phyloP scores from a whole-genome alignment of 2,329 filamentous ascomycete genomes.

The Reticulascus tulasneorum region DNA sequence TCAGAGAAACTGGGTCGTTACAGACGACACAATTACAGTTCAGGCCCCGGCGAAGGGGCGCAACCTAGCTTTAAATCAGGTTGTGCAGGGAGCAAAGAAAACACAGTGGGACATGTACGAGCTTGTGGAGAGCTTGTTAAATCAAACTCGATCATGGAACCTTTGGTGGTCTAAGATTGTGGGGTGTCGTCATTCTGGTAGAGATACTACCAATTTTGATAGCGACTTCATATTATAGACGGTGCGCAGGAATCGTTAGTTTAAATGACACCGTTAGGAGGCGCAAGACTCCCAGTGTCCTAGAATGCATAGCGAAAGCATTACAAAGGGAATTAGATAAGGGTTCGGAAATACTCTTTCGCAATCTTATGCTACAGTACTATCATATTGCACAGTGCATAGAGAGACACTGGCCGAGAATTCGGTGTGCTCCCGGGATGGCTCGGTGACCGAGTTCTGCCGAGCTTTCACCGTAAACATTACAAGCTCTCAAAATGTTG shows the following conservation, averaged over 20 bases:
- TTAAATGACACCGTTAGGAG: too few species aligned
- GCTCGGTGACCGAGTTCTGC: slow-evolving; percentile 12
- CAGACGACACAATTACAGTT: slow-evolving; percentile 29
- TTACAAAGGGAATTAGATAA: too few species aligned
- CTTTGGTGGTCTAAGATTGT: slow-evolving; percentile 24
- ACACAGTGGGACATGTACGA: slow-evolving; percentile 26
- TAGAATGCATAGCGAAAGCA: too few species aligned
- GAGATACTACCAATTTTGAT: too few species aligned
- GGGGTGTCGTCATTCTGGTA: too few species aligned
- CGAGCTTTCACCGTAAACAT: slow-evolving; percentile 14
- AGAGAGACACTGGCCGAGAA: too few species aligned
- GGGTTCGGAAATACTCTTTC: too few species aligned
- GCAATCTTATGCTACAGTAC: too few species aligned
- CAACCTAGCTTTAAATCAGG: slow-evolving; percentile 26
- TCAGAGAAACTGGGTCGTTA: slow-evolving; percentile 37
- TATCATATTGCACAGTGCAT: too few species aligned
- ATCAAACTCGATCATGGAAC: slow-evolving; percentile 28
- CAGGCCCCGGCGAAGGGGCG: slow-evolving; percentile 30
- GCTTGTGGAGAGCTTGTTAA: slow-evolving; percentile 26
- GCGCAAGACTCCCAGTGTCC: too few species aligned
- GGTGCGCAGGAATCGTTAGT: too few species aligned
- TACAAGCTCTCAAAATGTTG: slow-evolving; percentile 5
- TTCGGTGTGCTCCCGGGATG: slow-evolving; percentile 9
- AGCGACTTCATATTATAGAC: too few species aligned
- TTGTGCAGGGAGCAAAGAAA: slow-evolving; percentile 27